Percentiles rank a stretch among this genome's conserved stretches.
Evolutionary conservation across 257 asterid genomes (phyloP).

Genomic region (Penstemon newberryi): DNA sequence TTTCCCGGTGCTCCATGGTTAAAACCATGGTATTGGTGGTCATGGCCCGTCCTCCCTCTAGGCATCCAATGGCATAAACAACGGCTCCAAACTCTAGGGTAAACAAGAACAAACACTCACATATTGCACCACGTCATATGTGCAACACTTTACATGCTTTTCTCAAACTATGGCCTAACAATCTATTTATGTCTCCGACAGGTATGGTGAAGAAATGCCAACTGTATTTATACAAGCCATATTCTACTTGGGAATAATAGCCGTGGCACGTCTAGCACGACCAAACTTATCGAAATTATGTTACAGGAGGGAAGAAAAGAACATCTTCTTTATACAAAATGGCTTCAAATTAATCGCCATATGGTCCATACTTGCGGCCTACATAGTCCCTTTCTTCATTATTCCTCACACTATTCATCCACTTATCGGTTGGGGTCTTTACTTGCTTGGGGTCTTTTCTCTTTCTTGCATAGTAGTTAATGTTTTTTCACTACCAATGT

Average conservation of each 20-base stretch:
- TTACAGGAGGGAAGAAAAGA: constrained; percentile 71
- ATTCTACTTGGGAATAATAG: constrained; percentile 63
- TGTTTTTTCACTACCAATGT: constrained; percentile 63
- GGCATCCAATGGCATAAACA: constrained; percentile 84
- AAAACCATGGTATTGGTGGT: constrained; percentile 99
- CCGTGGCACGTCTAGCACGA: constrained; percentile 70
- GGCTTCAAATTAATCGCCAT: constrained; percentile 69
- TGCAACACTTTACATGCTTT: neutral
- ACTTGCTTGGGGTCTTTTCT: constrained; percentile 66
- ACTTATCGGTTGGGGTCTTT: constrained; percentile 73
- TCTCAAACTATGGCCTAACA: neutral
- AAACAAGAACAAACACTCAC: neutral
- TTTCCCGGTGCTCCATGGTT: constrained; percentile 89
- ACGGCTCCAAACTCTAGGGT: constrained; percentile 82
- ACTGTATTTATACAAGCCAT: constrained; percentile 52
- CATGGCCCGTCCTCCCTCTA: constrained; percentile 90
- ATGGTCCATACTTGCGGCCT: constrained; percentile 73
- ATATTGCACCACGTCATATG: neutral
- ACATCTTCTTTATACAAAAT: constrained; percentile 50
- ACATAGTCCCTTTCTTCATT: constrained; percentile 60
- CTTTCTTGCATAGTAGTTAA: constrained; percentile 56
- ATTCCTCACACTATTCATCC: constrained; percentile 89
- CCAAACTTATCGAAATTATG: constrained; percentile 74
- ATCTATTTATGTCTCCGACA: constrained; percentile 24
- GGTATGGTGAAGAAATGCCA: constrained; percentile 74